Evolutionary conservation across 2,329 filamentous ascomycete genomes (phyloP).

Genomic region (Ceratocystis harringtonii): DNA sequence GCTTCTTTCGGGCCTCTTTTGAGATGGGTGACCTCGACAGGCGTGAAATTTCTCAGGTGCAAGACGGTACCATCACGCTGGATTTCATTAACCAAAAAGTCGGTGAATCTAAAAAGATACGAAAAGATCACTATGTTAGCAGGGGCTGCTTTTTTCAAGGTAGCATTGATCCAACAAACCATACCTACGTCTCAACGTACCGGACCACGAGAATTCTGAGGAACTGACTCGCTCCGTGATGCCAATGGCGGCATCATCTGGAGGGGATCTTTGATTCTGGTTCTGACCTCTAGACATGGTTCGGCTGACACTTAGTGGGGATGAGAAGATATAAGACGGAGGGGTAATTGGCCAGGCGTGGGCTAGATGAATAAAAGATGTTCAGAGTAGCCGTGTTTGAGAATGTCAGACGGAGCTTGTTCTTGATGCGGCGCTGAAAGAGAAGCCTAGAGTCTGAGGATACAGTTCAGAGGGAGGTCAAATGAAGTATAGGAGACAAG

Average conservation of each 20-base stretch:
- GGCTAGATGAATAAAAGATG: neutral
- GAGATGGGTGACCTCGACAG: slow-evolving; percentile 14
- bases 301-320: neutral
- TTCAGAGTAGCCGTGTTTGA: neutral
- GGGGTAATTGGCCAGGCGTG: neutral
- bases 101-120: slow-evolving; percentile 50
- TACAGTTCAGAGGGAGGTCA: neutral
- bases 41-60: slow-evolving; percentile 38
- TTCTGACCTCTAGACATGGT: neutral
- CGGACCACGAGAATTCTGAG: slow-evolving; percentile 26
- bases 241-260: slow-evolving; percentile 26
- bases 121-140: neutral
- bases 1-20: slow-evolving; percentile 6
- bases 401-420: neutral
- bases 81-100: slow-evolving; percentile 89
- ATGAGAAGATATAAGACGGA: neutral
- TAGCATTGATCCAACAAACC: neutral
- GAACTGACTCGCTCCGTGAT: slow-evolving; percentile 29
- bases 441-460: neutral
- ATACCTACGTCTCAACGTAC: slow-evolving; percentile 20
- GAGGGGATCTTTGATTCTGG: slow-evolving; percentile 18
- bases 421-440: slow-evolving; percentile 4
- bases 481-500: neutral
- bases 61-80: slow-evolving; percentile 58
- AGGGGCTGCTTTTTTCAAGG: neutral